A percentile compares a stretch with the other conserved stretches of the same genome.
Conservation (phyloP, 2,329 filamentous ascomycete genomes). For the Fragosphaeria purpurea region DNA sequence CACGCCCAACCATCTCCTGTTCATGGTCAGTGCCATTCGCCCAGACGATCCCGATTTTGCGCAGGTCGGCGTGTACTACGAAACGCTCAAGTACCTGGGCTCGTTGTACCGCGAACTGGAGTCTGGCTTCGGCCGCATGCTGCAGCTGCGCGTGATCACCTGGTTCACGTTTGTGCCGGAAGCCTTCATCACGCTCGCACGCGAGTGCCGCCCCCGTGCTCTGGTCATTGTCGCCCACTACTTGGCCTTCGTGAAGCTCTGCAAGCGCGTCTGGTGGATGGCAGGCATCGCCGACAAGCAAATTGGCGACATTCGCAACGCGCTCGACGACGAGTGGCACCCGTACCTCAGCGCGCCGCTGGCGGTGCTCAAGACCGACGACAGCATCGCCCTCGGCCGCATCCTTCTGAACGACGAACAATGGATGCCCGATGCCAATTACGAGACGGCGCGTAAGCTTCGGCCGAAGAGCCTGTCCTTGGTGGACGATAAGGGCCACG, state of each 20-base stretch:
- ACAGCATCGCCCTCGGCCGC: constrained; percentile 26
- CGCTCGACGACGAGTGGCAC: constrained; percentile 31
- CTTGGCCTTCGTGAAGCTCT: constrained; percentile 38
- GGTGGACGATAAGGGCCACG: constrained; percentile 7
- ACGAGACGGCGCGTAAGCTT: background rate
- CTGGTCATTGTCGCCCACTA: constrained; percentile 45
- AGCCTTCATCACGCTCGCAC: constrained; percentile 33
- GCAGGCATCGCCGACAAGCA: constrained; percentile 34
- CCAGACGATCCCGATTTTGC: constrained; percentile 31
- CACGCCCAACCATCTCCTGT: constrained; percentile 38
- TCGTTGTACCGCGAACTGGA: constrained; percentile 40
- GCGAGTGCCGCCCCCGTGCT: constrained; percentile 32
- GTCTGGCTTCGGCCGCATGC: constrained; percentile 30
- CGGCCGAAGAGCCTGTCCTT: background rate
- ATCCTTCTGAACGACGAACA: constrained; percentile 33
- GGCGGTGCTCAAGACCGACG: constrained; percentile 24
- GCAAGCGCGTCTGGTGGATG: constrained; percentile 39
- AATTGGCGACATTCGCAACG: constrained; percentile 31
- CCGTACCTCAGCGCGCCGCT: constrained; percentile 31
- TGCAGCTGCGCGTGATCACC: constrained; percentile 40
- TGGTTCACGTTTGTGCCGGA: constrained; percentile 42
- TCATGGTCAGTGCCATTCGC: constrained; percentile 37
- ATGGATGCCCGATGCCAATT: constrained; percentile 25
- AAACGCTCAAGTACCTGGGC: constrained; percentile 38
- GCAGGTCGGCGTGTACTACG: constrained; percentile 32